A percentile compares a stretch with the other conserved stretches of the same genome.
Evolutionary conservation across 2,329 filamentous ascomycete genomes (phyloP).

Genomic region (Ophiocordyceps unilateralis): DNA sequence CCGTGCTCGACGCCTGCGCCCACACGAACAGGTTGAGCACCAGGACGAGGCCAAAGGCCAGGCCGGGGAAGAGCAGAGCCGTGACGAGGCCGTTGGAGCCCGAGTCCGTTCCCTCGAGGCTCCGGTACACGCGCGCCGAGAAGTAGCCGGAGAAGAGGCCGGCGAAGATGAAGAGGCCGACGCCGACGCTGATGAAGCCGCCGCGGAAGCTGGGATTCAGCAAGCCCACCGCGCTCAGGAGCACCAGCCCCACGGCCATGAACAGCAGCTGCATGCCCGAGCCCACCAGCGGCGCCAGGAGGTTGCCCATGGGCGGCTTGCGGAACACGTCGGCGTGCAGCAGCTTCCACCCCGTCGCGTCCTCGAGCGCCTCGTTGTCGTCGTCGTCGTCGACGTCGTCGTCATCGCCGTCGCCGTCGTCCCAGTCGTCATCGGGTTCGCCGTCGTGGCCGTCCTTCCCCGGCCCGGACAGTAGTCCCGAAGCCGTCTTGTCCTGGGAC

Average conservation of each 20-base stretch:
- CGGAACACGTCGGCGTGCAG: conserved; percentile 81
- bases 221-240: conserved; percentile 58
- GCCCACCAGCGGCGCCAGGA: conserved; percentile 66
- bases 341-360: conserved; percentile 76
- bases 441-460: background rate
- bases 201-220: conserved; percentile 81
- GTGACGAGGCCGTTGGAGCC: conserved; percentile 63
- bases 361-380: conserved; percentile 48
- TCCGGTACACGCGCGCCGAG: conserved; percentile 67
- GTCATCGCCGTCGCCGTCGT: conserved; percentile 21
- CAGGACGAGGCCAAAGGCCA: conserved; percentile 59
- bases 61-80: conserved; percentile 60
- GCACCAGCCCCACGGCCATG: conserved; percentile 56
- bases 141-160: conserved; percentile 79
- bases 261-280: conserved; percentile 78
- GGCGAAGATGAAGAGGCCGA: conserved; percentile 69
- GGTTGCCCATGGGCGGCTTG: conserved; percentile 47
- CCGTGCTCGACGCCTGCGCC: conserved; percentile 77
- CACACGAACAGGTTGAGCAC: conserved; percentile 79
- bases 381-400: conserved; percentile 27
- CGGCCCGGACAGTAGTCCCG: conserved; percentile 38
- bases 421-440: conserved; percentile 30
- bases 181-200: conserved; percentile 69
- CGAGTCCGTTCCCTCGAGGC: conserved; percentile 61
- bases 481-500: conserved; percentile 34